Evolutionary conservation across 108 stramenopile genomes (phyloP).

Genomic region (Mediolabrus comicus): DNA sequence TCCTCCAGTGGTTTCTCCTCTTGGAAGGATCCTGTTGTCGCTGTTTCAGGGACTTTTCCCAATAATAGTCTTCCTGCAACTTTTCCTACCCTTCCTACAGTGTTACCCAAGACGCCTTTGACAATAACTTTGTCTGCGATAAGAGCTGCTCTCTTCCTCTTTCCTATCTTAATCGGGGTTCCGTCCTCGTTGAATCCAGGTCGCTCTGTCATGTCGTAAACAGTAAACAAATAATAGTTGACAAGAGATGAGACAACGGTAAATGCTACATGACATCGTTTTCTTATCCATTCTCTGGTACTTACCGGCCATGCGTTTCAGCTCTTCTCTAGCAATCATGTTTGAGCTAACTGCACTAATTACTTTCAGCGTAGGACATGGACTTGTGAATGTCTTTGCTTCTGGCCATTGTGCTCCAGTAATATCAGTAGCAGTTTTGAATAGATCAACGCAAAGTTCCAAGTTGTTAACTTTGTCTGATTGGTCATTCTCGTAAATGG

Average conservation of each 20-base stretch:
- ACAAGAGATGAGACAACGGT: background rate
- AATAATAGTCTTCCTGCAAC: conserved; percentile 59
- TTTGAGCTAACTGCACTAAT: conserved; percentile 73
- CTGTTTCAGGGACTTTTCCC: conserved; percentile 79
- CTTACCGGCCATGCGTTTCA: conserved; percentile 71
- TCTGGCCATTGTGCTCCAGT: conserved; percentile 86
- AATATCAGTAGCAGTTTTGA: conserved; percentile 67
- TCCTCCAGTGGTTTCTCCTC: conserved; percentile 44
- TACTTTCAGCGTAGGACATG: conserved; percentile 89
- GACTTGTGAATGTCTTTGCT: conserved; percentile 65
- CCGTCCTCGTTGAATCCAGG: conserved; percentile 73
- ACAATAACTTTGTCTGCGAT: conserved; percentile 68
- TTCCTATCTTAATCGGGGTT: conserved; percentile 49
- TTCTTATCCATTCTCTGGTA: background rate
- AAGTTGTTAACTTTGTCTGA: conserved; percentile 81
- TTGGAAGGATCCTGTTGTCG: conserved; percentile 67
- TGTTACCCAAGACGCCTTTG: conserved; percentile 57
- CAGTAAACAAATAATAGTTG: no score
- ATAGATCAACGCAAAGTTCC: conserved; percentile 67
- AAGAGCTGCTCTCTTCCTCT: conserved; percentile 54
- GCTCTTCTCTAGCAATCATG: conserved; percentile 80
- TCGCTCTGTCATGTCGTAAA: conserved; percentile 35
- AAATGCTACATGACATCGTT: background rate
- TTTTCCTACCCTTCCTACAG: conserved; percentile 70
- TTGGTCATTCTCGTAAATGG: conserved; percentile 91